phyloP scores from a whole-genome alignment of 768 basidiomycete genomes.

The Austroboletus eburneus region DNA sequence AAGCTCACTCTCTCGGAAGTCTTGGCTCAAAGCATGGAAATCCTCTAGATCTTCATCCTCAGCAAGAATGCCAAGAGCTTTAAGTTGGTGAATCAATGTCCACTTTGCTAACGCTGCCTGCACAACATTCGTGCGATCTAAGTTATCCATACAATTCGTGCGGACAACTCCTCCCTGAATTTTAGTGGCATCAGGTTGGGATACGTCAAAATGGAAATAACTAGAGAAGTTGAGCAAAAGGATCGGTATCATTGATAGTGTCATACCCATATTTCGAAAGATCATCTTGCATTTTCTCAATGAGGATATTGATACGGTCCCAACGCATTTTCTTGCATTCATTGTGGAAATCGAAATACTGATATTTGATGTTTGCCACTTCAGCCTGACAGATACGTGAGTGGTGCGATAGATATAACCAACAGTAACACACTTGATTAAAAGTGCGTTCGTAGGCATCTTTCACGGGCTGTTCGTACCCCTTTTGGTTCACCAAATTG shows the following conservation, averaged over 20 bases:
- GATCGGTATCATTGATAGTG: not conserved
- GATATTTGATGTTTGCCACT: slow-evolving; percentile 70
- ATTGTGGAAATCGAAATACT: slow-evolving; percentile 96
- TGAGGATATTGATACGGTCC: slow-evolving; percentile 82
- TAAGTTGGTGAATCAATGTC: slow-evolving; percentile 76
- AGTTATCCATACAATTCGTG: slow-evolving; percentile 97
- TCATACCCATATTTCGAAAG: slow-evolving; percentile 61
- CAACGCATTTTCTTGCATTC: slow-evolving; percentile 95
- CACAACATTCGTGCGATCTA: slow-evolving; percentile 96
- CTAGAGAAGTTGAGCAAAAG: slow-evolving; percentile 35
- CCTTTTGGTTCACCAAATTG: slow-evolving; percentile 92
- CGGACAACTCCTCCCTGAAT: slow-evolving; percentile 77
- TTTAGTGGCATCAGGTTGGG: slow-evolving; percentile 42
- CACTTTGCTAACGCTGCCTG: slow-evolving; percentile 89
- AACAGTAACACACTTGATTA: slow-evolving; percentile 43
- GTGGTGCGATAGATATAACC: not conserved
- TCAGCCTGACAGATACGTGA: slow-evolving; percentile 41
- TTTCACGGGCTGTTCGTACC: slow-evolving; percentile 90
- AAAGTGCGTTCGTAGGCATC: slow-evolving; percentile 88
- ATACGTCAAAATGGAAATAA: slow-evolving; percentile 70
- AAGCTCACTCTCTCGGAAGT: slow-evolving; percentile 83
- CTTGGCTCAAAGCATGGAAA: slow-evolving; percentile 70
- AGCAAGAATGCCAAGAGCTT: slow-evolving; percentile 65
- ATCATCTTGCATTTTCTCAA: slow-evolving; percentile 72
- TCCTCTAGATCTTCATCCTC: slow-evolving; percentile 74